Percentiles rank a stretch among this genome's conserved stretches.
Evolutionary conservation across 2,329 filamentous ascomycete species (phyloP).

Genomic region (Sarocladium oryzae): DNA sequence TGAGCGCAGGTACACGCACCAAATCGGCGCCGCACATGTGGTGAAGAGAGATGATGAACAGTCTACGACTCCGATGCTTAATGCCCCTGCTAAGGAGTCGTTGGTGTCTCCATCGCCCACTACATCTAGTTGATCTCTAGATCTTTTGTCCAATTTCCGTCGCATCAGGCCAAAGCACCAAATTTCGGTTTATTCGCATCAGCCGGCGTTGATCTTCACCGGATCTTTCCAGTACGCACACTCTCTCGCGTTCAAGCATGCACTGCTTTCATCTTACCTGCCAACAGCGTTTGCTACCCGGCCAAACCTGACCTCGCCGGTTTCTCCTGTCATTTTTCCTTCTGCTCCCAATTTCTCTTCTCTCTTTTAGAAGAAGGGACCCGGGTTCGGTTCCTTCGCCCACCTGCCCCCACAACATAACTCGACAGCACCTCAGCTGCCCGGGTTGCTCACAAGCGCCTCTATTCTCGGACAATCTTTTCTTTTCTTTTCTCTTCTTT

Average conservation of each 20-base stretch:
- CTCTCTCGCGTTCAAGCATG: constrained; percentile 1
- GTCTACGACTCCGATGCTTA: not conserved
- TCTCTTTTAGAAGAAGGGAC: not conserved
- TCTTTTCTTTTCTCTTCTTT: not conserved
- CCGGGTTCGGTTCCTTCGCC: constrained; percentile 4
- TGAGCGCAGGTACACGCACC: not conserved
- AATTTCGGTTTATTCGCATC: not conserved
- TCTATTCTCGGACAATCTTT: not conserved
- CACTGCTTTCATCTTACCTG: not conserved
- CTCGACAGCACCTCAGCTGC: not conserved
- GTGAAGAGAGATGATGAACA: not conserved
- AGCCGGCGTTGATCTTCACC: constrained; percentile 9
- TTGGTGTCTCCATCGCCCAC: not conserved
- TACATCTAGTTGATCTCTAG: not conserved
- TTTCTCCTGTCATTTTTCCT: not conserved
- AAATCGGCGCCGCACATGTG: not conserved
- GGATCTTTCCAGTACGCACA: constrained; percentile 4
- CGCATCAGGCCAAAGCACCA: not conserved
- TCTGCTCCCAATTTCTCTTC: not conserved
- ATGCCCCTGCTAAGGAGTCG: constrained; percentile 6
- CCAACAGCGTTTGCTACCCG: not conserved
- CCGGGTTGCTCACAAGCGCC: not conserved
- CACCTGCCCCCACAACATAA: not conserved
- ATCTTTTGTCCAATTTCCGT: not conserved
- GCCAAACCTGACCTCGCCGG: not conserved